phyloP scores from a whole-genome alignment of 192 early-diverging fungal species.

The Entomortierella parvispora region DNA sequence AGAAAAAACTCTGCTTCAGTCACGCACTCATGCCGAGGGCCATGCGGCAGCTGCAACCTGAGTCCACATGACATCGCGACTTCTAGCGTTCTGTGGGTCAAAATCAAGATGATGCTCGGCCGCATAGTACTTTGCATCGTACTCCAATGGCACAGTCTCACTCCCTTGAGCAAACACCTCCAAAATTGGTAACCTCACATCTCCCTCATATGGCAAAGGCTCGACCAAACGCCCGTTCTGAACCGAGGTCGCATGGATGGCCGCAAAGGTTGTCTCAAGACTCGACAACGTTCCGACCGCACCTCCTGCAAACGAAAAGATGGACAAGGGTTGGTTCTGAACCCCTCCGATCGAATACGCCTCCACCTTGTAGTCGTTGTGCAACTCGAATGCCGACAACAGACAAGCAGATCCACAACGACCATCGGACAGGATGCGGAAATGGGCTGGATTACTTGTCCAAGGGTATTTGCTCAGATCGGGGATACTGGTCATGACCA shows the following conservation, averaged over 20 bases:
- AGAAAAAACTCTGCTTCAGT: too few species aligned
- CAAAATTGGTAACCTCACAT: constrained; percentile 1
- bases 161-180: constrained; percentile 4
- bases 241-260: neutral
- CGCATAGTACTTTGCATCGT: neutral
- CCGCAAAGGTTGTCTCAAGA: neutral
- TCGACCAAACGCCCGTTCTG: neutral
- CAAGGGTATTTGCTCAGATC: constrained; percentile 1
- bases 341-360: constrained; percentile 17
- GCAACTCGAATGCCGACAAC: neutral
- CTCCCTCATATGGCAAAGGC: constrained; percentile 2
- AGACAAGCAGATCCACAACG: constrained; percentile 29
- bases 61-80: constrained; percentile 7
- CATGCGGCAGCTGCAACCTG: constrained; percentile 17
- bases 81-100: neutral
- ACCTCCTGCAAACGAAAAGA: constrained; percentile 29
- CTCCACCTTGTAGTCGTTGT: constrained; percentile 4
- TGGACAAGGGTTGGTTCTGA: neutral
- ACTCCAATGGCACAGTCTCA: constrained; percentile 8
- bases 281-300: neutral
- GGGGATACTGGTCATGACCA: neutral
- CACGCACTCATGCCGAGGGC: too few species aligned
- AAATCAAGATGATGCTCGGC: constrained; percentile 6
- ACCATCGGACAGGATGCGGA: constrained; percentile 20
- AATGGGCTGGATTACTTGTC: constrained; percentile 22